phyloP scores from a whole-genome alignment of 345 rosid species.

The Trapa incisa region DNA sequence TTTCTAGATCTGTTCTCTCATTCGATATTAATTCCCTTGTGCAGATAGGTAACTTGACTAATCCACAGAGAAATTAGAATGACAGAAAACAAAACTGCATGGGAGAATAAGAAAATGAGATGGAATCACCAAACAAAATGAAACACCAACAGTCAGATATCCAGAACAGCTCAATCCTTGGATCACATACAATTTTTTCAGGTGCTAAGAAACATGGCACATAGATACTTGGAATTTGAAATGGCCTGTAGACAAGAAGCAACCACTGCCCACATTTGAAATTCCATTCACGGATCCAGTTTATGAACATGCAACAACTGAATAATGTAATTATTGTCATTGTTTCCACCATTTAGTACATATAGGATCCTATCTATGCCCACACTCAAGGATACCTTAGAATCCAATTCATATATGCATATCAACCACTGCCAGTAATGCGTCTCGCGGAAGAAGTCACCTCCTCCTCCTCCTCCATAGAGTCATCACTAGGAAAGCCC shows the following conservation, averaged over 20 bases:
- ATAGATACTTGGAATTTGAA: neutral
- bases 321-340: neutral
- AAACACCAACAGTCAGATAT: neutral
- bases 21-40: neutral
- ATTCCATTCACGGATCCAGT: neutral
- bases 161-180: neutral
- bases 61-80: neutral
- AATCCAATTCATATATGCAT: neutral
- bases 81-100: neutral
- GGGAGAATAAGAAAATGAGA: neutral
- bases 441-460: slow-evolving; percentile 22
- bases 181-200: neutral
- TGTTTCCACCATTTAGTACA: neutral
- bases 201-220: neutral
- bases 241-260: neutral
- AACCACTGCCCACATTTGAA: neutral
- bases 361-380: slow-evolving; percentile 5
- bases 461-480: slow-evolving; percentile 18
- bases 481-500: slow-evolving; percentile 30
- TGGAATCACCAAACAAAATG: neutral
- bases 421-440: slow-evolving; percentile 11
- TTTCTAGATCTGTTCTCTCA: neutral
- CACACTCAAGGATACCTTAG: neutral
- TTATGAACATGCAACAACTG: neutral
- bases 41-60: neutral